Conservation (phyloP, 2,329 filamentous ascomycete genomes). For the Ceratocystis cacaofunesta region DNA sequence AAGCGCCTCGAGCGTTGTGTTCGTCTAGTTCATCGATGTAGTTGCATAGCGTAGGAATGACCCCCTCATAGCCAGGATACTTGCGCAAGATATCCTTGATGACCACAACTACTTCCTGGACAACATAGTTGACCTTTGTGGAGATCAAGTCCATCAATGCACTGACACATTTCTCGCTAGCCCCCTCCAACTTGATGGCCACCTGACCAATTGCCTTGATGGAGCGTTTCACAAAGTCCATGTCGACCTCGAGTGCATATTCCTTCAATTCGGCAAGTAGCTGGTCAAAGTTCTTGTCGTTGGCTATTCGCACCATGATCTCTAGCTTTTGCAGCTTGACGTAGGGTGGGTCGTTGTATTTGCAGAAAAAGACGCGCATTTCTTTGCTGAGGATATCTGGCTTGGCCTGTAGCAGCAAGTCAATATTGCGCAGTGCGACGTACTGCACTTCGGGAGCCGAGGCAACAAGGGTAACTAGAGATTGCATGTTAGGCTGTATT, state of each 20-base stretch:
- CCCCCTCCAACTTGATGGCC: slow-evolving; percentile 93
- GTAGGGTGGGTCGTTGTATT: slow-evolving; percentile 97
- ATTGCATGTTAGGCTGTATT: not conserved
- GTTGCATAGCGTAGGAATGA: slow-evolving; percentile 90
- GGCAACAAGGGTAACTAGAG: slow-evolving; percentile 75
- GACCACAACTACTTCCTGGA: slow-evolving; percentile 96
- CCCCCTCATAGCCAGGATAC: slow-evolving; percentile 94
- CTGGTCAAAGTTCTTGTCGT: slow-evolving; percentile 92
- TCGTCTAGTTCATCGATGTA: slow-evolving; percentile 96
- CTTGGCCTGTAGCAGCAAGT: slow-evolving; percentile 86
- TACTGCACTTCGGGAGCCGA: slow-evolving; percentile 96
- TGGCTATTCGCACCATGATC: slow-evolving; percentile 98
- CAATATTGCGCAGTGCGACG: slow-evolving; percentile 89
- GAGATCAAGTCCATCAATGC: slow-evolving; percentile 86
- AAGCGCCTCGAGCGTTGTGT: slow-evolving; percentile 70
- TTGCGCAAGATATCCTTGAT: slow-evolving; percentile 98
- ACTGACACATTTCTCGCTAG: slow-evolving; percentile 91
- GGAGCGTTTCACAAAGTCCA: slow-evolving; percentile 92
- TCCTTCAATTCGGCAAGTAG: slow-evolving; percentile 88
- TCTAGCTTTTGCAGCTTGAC: slow-evolving; percentile 96
- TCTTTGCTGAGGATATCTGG: slow-evolving; percentile 96
- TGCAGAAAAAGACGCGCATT: slow-evolving; percentile 97
- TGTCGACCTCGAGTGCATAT: slow-evolving; percentile 94
- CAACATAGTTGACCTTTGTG: slow-evolving; percentile 97
- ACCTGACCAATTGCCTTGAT: slow-evolving; percentile 96